Conservation (phyloP, 768 basidiomycete species). For the Pisolithus sp. region DNA sequence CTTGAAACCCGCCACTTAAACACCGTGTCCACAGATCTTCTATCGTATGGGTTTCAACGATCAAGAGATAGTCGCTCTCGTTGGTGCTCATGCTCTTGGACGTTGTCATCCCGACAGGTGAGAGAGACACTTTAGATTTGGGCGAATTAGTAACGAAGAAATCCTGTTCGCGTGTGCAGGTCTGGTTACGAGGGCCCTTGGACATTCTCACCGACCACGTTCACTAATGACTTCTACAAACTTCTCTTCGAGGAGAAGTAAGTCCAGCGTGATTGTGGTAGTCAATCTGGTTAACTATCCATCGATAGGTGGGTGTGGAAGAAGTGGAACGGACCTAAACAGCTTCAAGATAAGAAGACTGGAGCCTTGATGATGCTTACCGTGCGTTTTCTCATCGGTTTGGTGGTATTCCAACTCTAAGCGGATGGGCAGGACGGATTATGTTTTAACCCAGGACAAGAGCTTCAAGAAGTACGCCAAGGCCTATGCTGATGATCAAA, state of each 20-base stretch:
- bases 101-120: conserved; percentile 85
- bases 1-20: neutral
- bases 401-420: neutral
- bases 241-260: conserved; percentile 84
- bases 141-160: neutral
- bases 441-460: conserved; percentile 85
- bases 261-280: conserved; percentile 5
- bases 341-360: conserved; percentile 89
- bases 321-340: conserved; percentile 93
- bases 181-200: conserved; percentile 89
- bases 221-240: conserved; percentile 83
- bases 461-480: conserved; percentile 84
- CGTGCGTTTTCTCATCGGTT: conserved; percentile 42
- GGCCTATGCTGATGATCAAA: conserved; percentile 79
- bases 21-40: conserved; percentile 41
- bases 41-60: conserved; percentile 89
- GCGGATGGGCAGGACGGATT: conserved; percentile 58
- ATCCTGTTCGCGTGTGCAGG: conserved; percentile 21
- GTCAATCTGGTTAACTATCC: neutral
- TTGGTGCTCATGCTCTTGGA: conserved; percentile 92
- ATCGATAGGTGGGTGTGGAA: conserved; percentile 74
- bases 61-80: conserved; percentile 93
- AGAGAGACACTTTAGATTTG: conserved; percentile 8
- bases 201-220: conserved; percentile 88
- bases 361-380: conserved; percentile 91